These are phyloP conservation scores for Plasmodium malariae DNA, from an alignment of 169 alveolate genomes.

Conservation along the genomic window DNA sequence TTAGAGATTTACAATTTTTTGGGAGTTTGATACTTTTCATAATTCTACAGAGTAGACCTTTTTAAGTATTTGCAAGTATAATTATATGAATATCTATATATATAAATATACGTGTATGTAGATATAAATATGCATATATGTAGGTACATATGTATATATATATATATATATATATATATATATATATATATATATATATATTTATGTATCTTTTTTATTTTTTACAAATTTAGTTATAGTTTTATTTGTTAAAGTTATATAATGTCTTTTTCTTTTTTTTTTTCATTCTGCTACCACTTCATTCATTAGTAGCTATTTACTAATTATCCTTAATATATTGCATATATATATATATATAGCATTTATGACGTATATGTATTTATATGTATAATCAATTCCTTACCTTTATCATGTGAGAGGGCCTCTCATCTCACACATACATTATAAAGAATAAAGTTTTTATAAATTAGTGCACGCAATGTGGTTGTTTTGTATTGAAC, in stretches of 20 bases:
- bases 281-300: background rate
- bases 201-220: too few species aligned
- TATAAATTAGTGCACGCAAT: background rate
- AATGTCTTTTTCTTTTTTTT: background rate
- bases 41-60: background rate
- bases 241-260: background rate
- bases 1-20: background rate
- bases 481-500: constrained; percentile 5
- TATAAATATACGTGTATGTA: background rate
- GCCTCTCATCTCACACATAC: background rate
- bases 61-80: background rate
- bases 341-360: background rate
- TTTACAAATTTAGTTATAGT: too few species aligned
- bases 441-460: background rate
- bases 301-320: background rate
- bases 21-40: constrained; percentile 1
- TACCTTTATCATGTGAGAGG: background rate
- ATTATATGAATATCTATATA: background rate
- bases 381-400: background rate
- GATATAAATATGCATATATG: background rate
- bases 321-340: background rate
- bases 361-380: background rate
- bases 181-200: constrained; percentile 12
- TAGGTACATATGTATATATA: constrained; percentile 3
- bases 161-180: background rate